These are phyloP conservation scores for Ramularia endophylla DNA, from an alignment of 2,329 filamentous ascomycete species.

Conservation along the genomic window DNA sequence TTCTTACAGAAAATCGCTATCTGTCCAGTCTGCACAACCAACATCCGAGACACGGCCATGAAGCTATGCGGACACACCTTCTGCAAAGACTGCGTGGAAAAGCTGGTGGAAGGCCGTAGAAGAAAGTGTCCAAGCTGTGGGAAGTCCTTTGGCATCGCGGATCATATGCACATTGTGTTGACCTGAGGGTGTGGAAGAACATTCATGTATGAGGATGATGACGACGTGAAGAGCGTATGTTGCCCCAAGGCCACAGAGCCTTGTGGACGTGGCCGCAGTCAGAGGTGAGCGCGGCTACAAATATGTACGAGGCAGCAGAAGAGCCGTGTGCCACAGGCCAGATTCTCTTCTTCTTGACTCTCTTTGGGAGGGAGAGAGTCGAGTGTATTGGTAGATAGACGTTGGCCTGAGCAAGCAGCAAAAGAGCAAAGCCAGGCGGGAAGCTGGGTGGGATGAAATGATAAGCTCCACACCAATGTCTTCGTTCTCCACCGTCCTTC, in stretches of 20 bases:
- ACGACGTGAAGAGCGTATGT: no score
- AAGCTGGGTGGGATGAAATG: conserved; percentile 67
- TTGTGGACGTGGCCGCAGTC: no score
- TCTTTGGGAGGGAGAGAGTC: no score
- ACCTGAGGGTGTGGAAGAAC: conserved; percentile 16
- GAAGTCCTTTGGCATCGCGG: conserved; percentile 82
- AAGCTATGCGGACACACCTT: conserved; percentile 95
- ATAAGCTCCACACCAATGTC: conserved; percentile 25
- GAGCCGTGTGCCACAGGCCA: no score
- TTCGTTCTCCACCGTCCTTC: no score
- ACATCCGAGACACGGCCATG: conserved; percentile 90
- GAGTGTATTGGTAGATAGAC: no score
- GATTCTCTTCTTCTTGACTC: no score
- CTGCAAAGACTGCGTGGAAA: conserved; percentile 84
- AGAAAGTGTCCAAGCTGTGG: conserved; percentile 95
- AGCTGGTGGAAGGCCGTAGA: conserved; percentile 81
- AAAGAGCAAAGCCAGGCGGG: conserved; percentile 57
- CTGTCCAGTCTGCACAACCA: conserved; percentile 86
- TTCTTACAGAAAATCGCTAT: conserved; percentile 61
- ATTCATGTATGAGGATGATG: no score
- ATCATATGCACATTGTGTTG: conserved; percentile 62
- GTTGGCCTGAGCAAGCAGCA: conserved; percentile 45
- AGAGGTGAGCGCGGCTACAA: no score
- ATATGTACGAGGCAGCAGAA: no score
- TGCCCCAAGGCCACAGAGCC: no score